Percentiles rank a stretch among this genome's conserved stretches.
These are phyloP conservation scores for Sporisorium scitamineum DNA, from an alignment of 1,284 basidiomycete species.

Conservation along the genomic window DNA sequence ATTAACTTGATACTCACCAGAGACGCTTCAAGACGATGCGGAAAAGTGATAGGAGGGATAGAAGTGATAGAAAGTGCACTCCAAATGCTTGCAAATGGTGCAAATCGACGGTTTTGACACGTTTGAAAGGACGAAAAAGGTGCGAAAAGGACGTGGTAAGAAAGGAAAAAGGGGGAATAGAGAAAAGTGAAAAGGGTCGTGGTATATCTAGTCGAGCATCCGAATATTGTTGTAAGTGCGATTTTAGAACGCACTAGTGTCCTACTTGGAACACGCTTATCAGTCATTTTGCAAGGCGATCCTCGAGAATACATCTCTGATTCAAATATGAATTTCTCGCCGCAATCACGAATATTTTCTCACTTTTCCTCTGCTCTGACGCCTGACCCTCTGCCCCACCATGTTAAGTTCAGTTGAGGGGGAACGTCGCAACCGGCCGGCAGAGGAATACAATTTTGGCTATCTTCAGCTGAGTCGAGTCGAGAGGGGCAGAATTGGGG, in stretches of 20 bases:
- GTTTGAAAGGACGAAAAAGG: not conserved
- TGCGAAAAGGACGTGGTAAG: constrained; percentile 26
- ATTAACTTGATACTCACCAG: not conserved
- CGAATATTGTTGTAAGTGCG: not conserved
- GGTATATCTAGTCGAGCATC: constrained; percentile 18
- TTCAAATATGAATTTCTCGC: not conserved
- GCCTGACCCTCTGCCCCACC: too few species aligned
- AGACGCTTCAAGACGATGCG: not conserved
- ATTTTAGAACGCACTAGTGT: not conserved
- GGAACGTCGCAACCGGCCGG: constrained; percentile 4
- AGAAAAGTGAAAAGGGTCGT: constrained; percentile 5
- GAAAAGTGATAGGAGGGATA: constrained; percentile 1
- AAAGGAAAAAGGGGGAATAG: constrained; percentile 25
- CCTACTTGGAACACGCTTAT: constrained; percentile 12
- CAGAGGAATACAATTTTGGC: not conserved
- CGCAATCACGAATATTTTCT: too few species aligned
- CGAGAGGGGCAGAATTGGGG: not conserved
- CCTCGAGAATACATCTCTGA: not conserved
- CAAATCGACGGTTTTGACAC: constrained; percentile 9
- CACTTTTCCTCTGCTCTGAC: not conserved
- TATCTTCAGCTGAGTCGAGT: not conserved
- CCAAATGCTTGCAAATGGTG: constrained; percentile 2
- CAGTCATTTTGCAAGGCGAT: too few species aligned
- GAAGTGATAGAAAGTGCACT: not conserved
- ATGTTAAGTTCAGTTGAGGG: not conserved